Evolutionary conservation across 129 eudicot species (phyloP).

Genomic region (Dittrichia graveolens): DNA sequence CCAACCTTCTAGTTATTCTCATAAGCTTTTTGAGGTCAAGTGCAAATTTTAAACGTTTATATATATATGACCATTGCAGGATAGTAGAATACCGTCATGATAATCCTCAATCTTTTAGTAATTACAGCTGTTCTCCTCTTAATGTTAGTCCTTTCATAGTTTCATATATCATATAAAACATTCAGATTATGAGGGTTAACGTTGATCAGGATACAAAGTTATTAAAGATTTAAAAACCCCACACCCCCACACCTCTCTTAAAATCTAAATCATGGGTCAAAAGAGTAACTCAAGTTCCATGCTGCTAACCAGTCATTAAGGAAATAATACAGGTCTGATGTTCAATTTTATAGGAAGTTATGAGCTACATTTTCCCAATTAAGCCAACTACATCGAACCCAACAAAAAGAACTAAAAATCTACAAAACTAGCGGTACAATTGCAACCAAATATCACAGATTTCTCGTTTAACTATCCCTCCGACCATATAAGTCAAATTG

Average conservation of each 20-base stretch:
- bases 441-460: background rate
- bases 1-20: background rate
- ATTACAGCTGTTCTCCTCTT: background rate
- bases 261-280: background rate
- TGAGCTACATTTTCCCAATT: background rate
- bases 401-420: background rate
- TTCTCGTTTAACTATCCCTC: background rate
- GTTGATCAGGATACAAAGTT: background rate
- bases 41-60: too few species aligned
- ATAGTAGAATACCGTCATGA: background rate
- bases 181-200: background rate
- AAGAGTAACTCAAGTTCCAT: background rate
- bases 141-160: background rate
- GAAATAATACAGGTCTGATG: background rate
- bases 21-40: too few species aligned
- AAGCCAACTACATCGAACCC: background rate
- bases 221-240: background rate
- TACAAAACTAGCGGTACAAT: background rate
- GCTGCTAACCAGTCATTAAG: background rate
- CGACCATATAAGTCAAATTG: background rate
- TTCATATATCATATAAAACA: background rate
- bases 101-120: background rate
- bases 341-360: background rate
- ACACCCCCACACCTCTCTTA: too few species aligned
- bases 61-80: background rate